Conservation (phyloP, 2,329 filamentous ascomycete species). For the Arthroderma sp. region DNA sequence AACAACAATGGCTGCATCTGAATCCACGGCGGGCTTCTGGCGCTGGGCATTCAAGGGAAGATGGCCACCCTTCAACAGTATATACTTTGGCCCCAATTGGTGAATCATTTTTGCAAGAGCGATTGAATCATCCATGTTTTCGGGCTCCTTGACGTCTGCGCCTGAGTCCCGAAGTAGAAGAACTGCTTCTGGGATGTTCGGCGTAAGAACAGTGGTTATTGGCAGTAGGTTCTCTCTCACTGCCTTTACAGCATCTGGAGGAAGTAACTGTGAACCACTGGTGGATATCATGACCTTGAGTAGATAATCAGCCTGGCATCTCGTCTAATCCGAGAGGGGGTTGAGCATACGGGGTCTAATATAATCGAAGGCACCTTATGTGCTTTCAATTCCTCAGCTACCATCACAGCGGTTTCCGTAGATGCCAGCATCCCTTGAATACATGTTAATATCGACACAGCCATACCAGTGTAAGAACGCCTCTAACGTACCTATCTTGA, state of each 20-base stretch:
- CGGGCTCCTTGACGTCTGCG: slow-evolving; percentile 33
- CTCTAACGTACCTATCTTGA: slow-evolving; percentile 64
- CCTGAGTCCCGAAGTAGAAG: slow-evolving; percentile 35
- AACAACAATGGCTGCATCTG: slow-evolving; percentile 55
- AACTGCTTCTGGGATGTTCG: slow-evolving; percentile 39
- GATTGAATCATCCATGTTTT: slow-evolving; percentile 54
- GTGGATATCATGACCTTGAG: slow-evolving; percentile 68
- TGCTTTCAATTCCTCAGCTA: slow-evolving; percentile 51
- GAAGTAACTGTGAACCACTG: slow-evolving; percentile 37
- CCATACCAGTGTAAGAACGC: no score
- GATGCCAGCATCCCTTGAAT: slow-evolving; percentile 67
- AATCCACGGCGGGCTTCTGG: slow-evolving; percentile 44
- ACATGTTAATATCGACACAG: neutral
- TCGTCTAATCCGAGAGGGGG: neutral
- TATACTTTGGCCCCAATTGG: slow-evolving; percentile 60
- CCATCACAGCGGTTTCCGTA: slow-evolving; percentile 53
- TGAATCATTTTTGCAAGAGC: slow-evolving; percentile 54
- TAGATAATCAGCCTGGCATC: slow-evolving; percentile 4
- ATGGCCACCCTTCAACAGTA: slow-evolving; percentile 86
- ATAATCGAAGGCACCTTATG: slow-evolving; percentile 50
- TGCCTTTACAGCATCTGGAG: slow-evolving; percentile 31
- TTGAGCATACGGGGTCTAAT: slow-evolving; percentile 57
- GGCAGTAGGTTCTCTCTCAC: slow-evolving; percentile 33
- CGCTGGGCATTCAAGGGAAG: slow-evolving; percentile 59
- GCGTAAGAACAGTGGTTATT: slow-evolving; percentile 36